phyloP scores from a whole-genome alignment of 1,284 basidiomycete genomes.

The Fomitopsis palustris region DNA sequence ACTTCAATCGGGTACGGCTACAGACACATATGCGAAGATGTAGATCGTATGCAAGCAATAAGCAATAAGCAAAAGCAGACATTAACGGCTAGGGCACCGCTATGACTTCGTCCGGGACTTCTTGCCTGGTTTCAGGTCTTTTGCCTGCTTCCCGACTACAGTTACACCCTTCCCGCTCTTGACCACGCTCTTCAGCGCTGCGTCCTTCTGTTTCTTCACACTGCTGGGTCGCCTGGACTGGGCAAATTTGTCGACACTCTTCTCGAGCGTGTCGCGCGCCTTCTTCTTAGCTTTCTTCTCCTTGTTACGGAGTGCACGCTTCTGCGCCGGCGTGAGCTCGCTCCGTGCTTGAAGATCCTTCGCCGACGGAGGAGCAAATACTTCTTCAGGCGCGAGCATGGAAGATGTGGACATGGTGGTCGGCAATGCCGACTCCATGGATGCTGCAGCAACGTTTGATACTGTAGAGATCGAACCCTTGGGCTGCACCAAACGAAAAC shows the following conservation, averaged over 20 bases:
- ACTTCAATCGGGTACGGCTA: constrained; percentile 5
- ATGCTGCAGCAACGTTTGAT: constrained; percentile 81
- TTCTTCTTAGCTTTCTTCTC: constrained; percentile 75
- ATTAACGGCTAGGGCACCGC: background rate
- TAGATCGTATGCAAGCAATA: background rate
- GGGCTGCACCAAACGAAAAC: constrained; percentile 61
- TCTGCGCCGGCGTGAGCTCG: constrained; percentile 87
- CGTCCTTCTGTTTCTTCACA: constrained; percentile 79
- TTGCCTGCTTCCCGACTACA: constrained; percentile 74
- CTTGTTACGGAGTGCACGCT: constrained; percentile 70
- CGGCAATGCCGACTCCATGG: constrained; percentile 89
- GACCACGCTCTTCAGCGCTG: constrained; percentile 74
- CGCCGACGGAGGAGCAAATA: constrained; percentile 59
- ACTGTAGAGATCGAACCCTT: constrained; percentile 88
- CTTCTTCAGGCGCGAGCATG: constrained; percentile 93
- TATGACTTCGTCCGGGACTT: constrained; percentile 23
- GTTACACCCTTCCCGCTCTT: constrained; percentile 86
- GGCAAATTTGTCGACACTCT: constrained; percentile 64
- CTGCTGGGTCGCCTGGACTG: constrained; percentile 41
- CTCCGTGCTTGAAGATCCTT: constrained; percentile 59
- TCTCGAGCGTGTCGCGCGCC: constrained; percentile 66
- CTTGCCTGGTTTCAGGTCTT: constrained; percentile 30
- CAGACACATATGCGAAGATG: background rate
- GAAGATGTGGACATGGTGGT: constrained; percentile 72
- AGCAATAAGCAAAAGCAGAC: background rate